Evolutionary conservation across 805 yeast genomes (phyloP), one percentile per base, ranked within the genome.

Genomic region (Hanseniaspora pseudoguilliermondii): DNA sequence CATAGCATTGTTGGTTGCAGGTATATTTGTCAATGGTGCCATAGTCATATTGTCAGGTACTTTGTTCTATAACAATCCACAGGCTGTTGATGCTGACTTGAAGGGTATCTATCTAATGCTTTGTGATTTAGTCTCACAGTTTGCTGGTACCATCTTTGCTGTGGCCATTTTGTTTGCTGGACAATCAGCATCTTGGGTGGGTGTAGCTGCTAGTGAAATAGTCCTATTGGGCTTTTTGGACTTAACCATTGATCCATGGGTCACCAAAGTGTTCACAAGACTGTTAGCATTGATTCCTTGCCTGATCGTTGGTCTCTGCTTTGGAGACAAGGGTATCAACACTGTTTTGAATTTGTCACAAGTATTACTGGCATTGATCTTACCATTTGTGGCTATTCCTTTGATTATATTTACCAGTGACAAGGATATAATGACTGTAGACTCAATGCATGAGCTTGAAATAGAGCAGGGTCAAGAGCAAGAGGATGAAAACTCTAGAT

Each of bases 121-220:
- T 29, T 74, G 80, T 5, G 71, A 74, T 34, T 86, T 85, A 63
- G 74, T 89, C 41, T 85, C 95, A 1, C 84, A 86, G 16, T 80
- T 89, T 6, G 97, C 96, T 0, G 97, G 95, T 6, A 72, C 86
- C 10, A 83, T 89, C 0, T 89, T 90, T 73, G 96, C 96, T 0
- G 69, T 88, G 50, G 96, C 96, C 0, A 77, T 89, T 69, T 72
- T 89, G 47, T 89, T 86, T 65, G 83, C 91, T 15, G 97, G 97
- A n/a, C 91, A 89, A 65, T 83, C 93, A 63, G 96, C 96, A 2
- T 96, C 96, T 43, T 86, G 91, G 41, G 95, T 89, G 20, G 89
- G 95, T 65, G 90, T 96, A 0, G 75, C 90, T 63, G 90, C 96
- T 1, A 95, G 96, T 39, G 96, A 89, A 66, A 86, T 87, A 81